These are phyloP conservation scores for Colletotrichum sp. DNA, from an alignment of 2,329 filamentous ascomycete species.

Conservation along the genomic window DNA sequence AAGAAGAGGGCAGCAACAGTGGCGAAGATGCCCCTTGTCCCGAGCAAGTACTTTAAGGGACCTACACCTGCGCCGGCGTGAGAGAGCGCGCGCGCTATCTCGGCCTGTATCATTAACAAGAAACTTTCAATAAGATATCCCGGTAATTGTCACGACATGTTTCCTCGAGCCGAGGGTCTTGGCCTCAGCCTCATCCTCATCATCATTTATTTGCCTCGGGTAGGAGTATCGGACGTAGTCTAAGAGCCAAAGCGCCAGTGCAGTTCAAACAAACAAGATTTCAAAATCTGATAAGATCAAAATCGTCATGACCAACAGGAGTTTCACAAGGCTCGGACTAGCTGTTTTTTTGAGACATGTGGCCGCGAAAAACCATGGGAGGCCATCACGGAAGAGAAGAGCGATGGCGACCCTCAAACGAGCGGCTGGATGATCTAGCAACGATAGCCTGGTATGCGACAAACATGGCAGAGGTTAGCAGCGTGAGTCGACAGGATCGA, in stretches of 20 bases:
- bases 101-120: constrained; percentile 9
- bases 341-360: constrained; percentile 30
- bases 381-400: constrained; percentile 39
- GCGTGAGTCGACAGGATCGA: constrained; percentile 16
- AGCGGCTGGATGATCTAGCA: constrained; percentile 21
- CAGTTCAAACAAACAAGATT: background rate
- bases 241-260: background rate
- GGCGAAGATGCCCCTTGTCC: constrained; percentile 87
- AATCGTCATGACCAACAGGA: background rate
- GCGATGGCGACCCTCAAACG: constrained; percentile 43
- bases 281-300: background rate
- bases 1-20: constrained; percentile 77
- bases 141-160: background rate
- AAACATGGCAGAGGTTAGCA: constrained; percentile 13
- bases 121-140: constrained; percentile 15
- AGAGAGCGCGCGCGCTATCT: background rate
- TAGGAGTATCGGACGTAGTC: background rate
- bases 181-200: background rate
- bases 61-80: constrained; percentile 17
- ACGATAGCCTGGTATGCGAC: constrained; percentile 13
- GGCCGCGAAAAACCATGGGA: constrained; percentile 48
- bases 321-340: background rate
- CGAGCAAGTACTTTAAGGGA: constrained; percentile 74
- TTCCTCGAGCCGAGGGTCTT: background rate
- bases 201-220: background rate